Conservation (phyloP, 768 basidiomycete genomes). For the Crassisporium funariophilum region DNA sequence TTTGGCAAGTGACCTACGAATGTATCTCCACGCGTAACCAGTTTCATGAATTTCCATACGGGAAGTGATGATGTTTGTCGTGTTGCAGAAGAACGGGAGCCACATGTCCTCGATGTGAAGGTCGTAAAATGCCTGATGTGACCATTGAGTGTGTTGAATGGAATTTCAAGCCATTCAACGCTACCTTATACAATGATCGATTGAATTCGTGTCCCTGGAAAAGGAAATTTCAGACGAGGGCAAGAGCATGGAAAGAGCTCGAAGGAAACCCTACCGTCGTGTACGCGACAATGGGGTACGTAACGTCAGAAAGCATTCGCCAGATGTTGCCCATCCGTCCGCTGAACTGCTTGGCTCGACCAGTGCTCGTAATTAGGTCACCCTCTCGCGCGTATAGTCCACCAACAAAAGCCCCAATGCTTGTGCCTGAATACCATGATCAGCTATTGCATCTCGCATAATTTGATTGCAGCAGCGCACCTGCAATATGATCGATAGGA, state of each 20-base stretch:
- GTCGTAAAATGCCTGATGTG: slow-evolving; percentile 81
- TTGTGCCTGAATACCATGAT: slow-evolving; percentile 55
- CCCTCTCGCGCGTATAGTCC: slow-evolving; percentile 95
- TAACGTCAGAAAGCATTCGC: slow-evolving; percentile 92
- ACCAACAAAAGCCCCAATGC: slow-evolving; percentile 91
- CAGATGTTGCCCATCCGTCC: slow-evolving; percentile 92
- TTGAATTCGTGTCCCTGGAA: slow-evolving; percentile 91
- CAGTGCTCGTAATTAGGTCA: slow-evolving; percentile 82
- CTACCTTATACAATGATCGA: slow-evolving; percentile 88
- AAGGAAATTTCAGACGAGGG: slow-evolving; percentile 5
- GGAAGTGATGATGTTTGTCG: slow-evolving; percentile 95
- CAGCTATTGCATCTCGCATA: neutral
- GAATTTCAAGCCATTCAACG: neutral
- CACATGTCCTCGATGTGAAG: slow-evolving; percentile 98
- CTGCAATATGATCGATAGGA: slow-evolving; percentile 92
- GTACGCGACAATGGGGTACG: slow-evolving; percentile 90
- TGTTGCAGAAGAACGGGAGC: slow-evolving; percentile 98
- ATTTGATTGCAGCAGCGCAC: slow-evolving; percentile 34
- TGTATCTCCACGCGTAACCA: slow-evolving; percentile 98
- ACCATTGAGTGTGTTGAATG: slow-evolving; percentile 3
- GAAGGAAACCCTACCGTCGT: slow-evolving; percentile 60
- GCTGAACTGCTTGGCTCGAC: slow-evolving; percentile 89
- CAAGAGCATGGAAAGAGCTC: neutral
- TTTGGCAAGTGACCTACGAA: slow-evolving; percentile 51
- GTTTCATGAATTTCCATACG: slow-evolving; percentile 97